Evolutionary conservation across 176 grass and related monocot species (phyloP).

Genomic region (maize (Zea mays)): DNA sequence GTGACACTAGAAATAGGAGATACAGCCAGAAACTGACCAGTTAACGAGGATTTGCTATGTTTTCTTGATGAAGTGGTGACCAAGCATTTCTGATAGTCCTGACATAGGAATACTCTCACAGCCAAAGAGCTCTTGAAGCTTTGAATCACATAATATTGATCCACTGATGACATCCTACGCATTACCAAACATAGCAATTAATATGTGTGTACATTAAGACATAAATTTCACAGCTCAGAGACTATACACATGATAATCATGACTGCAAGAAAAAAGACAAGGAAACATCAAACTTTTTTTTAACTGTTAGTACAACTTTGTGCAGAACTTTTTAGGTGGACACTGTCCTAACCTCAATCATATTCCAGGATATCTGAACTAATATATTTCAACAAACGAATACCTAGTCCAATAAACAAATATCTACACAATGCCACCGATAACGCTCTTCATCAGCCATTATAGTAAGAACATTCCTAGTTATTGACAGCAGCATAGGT

Average conservation of each 20-base stretch:
- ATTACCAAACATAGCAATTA: conserved; percentile 32
- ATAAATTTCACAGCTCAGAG: too few relatives aligned
- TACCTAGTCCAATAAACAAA: background rate
- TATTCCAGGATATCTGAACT: background rate
- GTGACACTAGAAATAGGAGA: background rate
- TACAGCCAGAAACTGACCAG: conserved; percentile 53
- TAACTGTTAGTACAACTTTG: background rate
- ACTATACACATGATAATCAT: background rate
- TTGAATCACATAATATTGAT: conserved; percentile 84
- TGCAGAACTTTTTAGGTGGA: background rate
- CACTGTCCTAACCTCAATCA: conserved; percentile 8
- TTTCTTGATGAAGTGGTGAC: conserved; percentile 71
- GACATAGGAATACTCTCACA: conserved; percentile 68
- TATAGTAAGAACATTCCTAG: background rate
- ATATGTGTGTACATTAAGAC: background rate
- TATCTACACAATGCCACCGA: background rate
- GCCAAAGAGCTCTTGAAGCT: conserved; percentile 83
- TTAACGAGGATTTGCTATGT: conserved; percentile 65
- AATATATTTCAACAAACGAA: background rate
- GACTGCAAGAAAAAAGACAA: too few relatives aligned
- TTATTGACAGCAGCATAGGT: background rate
- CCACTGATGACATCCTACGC: conserved; percentile 60
- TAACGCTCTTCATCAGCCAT: background rate
- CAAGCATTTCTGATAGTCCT: conserved; percentile 67
- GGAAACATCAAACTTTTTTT: background rate